Evolutionary conservation across 106 monocot genomes (phyloP).

Genomic region (Amphibolis antarctica): DNA sequence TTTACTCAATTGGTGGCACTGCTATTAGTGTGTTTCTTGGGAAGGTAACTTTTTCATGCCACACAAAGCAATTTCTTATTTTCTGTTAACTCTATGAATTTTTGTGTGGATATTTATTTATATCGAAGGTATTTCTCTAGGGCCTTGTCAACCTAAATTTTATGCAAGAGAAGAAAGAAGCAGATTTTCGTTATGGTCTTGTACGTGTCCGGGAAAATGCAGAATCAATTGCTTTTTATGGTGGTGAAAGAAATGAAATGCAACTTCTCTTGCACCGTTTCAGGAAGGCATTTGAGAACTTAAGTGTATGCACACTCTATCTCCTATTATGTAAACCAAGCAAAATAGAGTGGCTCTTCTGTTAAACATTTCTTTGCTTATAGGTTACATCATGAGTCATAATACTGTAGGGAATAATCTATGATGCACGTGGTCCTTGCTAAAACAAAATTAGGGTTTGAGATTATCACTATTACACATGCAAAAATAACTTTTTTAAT

Average conservation of each 20-base stretch:
- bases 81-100: background rate
- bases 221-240: conserved; percentile 98
- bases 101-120: background rate
- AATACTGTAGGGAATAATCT: no score
- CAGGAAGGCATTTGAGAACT: conserved; percentile 51
- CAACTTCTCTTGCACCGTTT: conserved; percentile 51
- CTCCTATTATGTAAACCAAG: background rate
- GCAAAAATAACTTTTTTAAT: no score
- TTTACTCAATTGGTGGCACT: conserved; percentile 90
- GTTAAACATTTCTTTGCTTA: no score
- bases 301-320: conserved; percentile 34
- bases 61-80: background rate
- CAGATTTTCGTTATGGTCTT: conserved; percentile 95
- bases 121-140: conserved; percentile 16
- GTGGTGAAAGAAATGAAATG: conserved; percentile 89
- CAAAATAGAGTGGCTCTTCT: no score
- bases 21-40: conserved; percentile 84
- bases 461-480: no score
- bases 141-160: conserved; percentile 82
- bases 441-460: no score
- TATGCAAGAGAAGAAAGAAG: conserved; percentile 99
- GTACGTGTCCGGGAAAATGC: conserved; percentile 97
- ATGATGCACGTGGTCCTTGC: no score
- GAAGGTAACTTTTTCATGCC: conserved; percentile 41
- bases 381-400: no score